Conservation (phyloP, 2,329 filamentous ascomycete genomes). For the Diaporthe sp. region DNA sequence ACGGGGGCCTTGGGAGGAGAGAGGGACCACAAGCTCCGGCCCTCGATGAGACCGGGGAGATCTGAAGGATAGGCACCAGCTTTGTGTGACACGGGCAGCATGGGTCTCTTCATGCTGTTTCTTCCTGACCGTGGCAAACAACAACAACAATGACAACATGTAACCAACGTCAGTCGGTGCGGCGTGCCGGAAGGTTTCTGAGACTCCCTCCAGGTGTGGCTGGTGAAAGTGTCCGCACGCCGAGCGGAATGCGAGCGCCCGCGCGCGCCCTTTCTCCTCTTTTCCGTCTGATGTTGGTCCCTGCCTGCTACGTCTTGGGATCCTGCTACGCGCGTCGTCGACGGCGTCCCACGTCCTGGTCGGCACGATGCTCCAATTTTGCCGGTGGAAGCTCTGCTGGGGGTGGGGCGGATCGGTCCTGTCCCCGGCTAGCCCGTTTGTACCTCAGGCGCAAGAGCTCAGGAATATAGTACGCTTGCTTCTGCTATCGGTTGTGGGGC, state of each 20-base stretch:
- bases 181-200: slow-evolving; percentile 6
- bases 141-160: slow-evolving; percentile 3
- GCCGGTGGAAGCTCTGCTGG: slow-evolving; percentile 4
- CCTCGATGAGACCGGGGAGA: neutral
- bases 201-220: slow-evolving; percentile 9
- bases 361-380: neutral
- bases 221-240: neutral
- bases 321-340: slow-evolving; percentile 21
- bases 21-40: slow-evolving; percentile 8
- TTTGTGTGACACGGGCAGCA: slow-evolving; percentile 14
- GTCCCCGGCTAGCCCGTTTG: neutral
- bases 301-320: slow-evolving; percentile 15
- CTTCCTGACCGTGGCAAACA: neutral
- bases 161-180: neutral
- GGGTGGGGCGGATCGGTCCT: neutral
- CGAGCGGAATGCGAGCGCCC: slow-evolving; percentile 17
- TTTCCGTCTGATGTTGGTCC: slow-evolving; percentile 21
- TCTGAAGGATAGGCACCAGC: slow-evolving; percentile 11
- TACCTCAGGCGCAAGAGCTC: neutral
- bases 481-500: neutral
- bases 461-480: slow-evolving; percentile 1
- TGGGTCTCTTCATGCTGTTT: slow-evolving; percentile 22
- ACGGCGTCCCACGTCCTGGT: neutral
- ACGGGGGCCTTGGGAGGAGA: neutral
- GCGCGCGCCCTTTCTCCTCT: slow-evolving; percentile 21